Base-by-base conservation (phyloP, 2,329 filamentous ascomycete species). In the Pseudogymnoascus sp. region DNA sequence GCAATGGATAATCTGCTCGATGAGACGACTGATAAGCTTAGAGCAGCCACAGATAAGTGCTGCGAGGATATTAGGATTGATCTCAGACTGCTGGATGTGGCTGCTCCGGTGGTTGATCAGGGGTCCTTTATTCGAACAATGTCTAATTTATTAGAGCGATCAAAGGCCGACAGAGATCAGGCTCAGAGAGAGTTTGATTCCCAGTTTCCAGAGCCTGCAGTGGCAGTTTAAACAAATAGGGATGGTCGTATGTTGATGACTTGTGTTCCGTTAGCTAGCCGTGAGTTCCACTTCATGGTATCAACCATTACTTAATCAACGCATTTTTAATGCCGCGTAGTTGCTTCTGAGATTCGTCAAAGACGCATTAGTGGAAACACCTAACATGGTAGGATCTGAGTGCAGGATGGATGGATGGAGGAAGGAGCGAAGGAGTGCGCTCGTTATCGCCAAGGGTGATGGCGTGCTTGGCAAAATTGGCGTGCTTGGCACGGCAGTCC, bases 41-140 rank as follows among this genome's bases (percentile, higher is more conserved):
- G 60, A 25, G 30, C 28, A 33, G 61, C 45, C 12, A 41, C 62
- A 14, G 23, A 64, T n/a, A 45, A 39, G 16, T 65, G 64, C 59
- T 25, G 16, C 7, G 11, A n/a, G 19, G 49, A 65, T 58, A 65
- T 65, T 33, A 23, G 38, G n/a, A 45, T 28, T 30, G 64, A 65
- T 63, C 63, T 65, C 22, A 55, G 64, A 22, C 22, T 65, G 22
- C 28, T 63, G 23, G 64, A 63, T 30, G 64, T 64, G 45, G 45
- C 30, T 16, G 36, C 59, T 52, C 35, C 55, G 16, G 60, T 23
- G 7, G 25, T 8, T 30, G 60, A 65, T 22, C 42, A 64, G 22
- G 35, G 35, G 7, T 4, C 22, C 14, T 59, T 61, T 38, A 62
- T 41, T 9, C 30, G 12, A 49, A 55, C 38, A 22, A 36, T 62